These are phyloP conservation scores for Aureobasidium vineae DNA, from an alignment of 2,329 filamentous ascomycete species.

Conservation along the genomic window DNA sequence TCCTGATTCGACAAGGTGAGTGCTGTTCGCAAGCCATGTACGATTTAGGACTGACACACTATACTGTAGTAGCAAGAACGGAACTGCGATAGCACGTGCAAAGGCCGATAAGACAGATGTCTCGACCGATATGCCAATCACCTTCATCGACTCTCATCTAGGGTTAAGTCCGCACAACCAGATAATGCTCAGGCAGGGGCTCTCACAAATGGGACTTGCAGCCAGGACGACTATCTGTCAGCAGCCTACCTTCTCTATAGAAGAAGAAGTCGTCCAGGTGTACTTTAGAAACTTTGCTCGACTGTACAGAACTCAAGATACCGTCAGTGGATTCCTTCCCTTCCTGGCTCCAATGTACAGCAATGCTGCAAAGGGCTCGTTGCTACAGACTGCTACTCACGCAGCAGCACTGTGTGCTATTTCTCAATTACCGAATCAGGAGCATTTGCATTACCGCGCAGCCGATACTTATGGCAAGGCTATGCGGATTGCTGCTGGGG, in stretches of 20 bases:
- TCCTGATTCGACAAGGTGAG: conserved; percentile 11
- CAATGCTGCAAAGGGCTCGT: background rate
- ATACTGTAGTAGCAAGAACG: background rate
- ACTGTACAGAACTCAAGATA: background rate
- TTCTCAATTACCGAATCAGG: conserved; percentile 18
- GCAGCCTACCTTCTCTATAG: conserved; percentile 10
- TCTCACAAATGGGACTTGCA: background rate
- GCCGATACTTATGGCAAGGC: conserved; percentile 18
- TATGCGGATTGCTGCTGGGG: conserved; percentile 44
- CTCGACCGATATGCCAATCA: background rate
- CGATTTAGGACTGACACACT: background rate
- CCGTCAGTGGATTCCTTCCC: conserved; percentile 16
- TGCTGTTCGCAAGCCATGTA: conserved; percentile 6
- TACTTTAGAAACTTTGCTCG: conserved; percentile 24
- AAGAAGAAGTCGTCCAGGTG: conserved; percentile 22
- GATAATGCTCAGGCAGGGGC: background rate
- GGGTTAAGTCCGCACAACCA: background rate
- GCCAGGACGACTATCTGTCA: conserved; percentile 55
- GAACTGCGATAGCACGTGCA: background rate
- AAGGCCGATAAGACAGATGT: background rate
- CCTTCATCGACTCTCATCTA: background rate
- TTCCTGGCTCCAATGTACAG: conserved; percentile 21
- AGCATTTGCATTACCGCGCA: conserved; percentile 6
- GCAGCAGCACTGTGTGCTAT: conserved; percentile 26
- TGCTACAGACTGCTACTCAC: conserved; percentile 14